Evolutionary conservation across 257 asterid species (phyloP).

Genomic region (Eustoma russellianum): DNA sequence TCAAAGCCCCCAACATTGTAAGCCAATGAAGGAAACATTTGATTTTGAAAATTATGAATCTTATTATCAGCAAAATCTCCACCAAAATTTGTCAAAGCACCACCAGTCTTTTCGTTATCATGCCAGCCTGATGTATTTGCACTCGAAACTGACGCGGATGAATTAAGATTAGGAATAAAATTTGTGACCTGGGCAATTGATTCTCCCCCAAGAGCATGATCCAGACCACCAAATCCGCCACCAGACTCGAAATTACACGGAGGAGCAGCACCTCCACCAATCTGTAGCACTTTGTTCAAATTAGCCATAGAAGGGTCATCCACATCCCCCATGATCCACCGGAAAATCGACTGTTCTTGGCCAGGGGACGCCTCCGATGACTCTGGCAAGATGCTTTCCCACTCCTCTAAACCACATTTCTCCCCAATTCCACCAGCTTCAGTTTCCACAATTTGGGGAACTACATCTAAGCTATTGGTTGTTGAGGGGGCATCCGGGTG

Average conservation of each 20-base stretch:
- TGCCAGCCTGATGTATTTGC: slow-evolving; percentile 25
- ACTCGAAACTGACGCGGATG: slow-evolving; percentile 14
- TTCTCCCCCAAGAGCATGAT: slow-evolving; percentile 57
- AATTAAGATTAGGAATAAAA: slow-evolving; percentile 26
- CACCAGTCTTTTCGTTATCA: slow-evolving; percentile 27
- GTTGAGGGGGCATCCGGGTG: slow-evolving; percentile 64
- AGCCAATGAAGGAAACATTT: slow-evolving; percentile 25
- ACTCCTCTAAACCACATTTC: slow-evolving; percentile 61
- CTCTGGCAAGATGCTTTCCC: slow-evolving; percentile 86
- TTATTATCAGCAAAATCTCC: slow-evolving; percentile 22
- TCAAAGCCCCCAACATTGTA: slow-evolving; percentile 30
- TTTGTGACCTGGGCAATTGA: slow-evolving; percentile 21
- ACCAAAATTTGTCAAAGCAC: slow-evolving; percentile 20
- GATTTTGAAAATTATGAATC: slow-evolving; percentile 19
- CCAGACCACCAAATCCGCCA: slow-evolving; percentile 49
- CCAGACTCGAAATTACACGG: slow-evolving; percentile 44
- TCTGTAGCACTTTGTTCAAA: slow-evolving; percentile 46
- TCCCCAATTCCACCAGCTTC: slow-evolving; percentile 25
- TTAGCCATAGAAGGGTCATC: slow-evolving; percentile 69
- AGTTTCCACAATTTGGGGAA: slow-evolving; percentile 45
- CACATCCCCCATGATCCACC: slow-evolving; percentile 92
- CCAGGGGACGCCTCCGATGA: slow-evolving; percentile 52
- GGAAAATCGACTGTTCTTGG: slow-evolving; percentile 65
- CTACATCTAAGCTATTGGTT: slow-evolving; percentile 54
- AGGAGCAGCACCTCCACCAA: slow-evolving; percentile 30